Base-by-base conservation (phyloP, 257 asterid species). In the Cynanchum wilfordii region DNA sequence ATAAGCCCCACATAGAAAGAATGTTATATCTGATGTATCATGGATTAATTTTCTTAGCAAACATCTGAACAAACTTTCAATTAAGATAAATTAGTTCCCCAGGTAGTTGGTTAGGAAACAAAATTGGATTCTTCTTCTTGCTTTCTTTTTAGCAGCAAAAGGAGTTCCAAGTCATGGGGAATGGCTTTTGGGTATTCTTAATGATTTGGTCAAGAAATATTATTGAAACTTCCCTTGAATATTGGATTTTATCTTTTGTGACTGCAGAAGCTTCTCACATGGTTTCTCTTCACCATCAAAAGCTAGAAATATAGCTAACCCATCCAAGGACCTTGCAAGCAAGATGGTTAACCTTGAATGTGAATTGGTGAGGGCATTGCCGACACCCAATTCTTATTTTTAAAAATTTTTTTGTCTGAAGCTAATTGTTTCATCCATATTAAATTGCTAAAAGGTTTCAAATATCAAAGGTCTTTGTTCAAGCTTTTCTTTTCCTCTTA, bases 241-340 rank as follows among this genome's bases (percentile, higher is more conserved):
- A 68, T 45, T 73, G 78, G 66, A 59, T 49, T 69, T 84, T 73
- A 8, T 68, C 49, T 78, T 69, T 65, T 77, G 66, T 79, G 80
- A 71, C 78, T 77, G 80, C 89, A 89, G 98, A 77, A 74, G 72
- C 77, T 80, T 87, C 68, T 78, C 79, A 70, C 77, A 81, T 73
- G 84, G 87, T 75, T 78, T 68, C 49, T 70, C 86, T 84, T 76
- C 91, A 63, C 86, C 81, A 25, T 70, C 73, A 71, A 85, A 82
- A 78, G 79, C 81, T 72, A 73, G 65, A 72, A 81, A 84, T 72
- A 79, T 68, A 69, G 71, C 82, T 60, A 49, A 71, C 51, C 69
- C 85, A 55, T 69, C 83, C 76, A 79, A 77, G 71, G 80, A 79
- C 74, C 81, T 80, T 69, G 79, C 79, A 72, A 72, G 72, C 69